A percentile compares a stretch with the other conserved stretches of the same genome.
Conservation (phyloP, 257 asterid species). For the Verbascum thapsus region DNA sequence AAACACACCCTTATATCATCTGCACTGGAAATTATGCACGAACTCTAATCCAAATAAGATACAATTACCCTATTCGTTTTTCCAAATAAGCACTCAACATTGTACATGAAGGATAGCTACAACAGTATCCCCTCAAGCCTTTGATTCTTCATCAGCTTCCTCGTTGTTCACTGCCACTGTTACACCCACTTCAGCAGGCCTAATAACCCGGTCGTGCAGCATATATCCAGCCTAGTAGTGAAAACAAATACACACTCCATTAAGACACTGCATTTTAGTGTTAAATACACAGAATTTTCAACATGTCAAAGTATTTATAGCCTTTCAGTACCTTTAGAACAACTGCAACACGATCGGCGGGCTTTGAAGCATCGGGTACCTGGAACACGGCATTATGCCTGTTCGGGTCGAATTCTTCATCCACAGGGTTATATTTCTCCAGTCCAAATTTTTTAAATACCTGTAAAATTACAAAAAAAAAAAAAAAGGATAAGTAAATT, state of each 20-base stretch:
- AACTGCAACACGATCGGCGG: constrained; percentile 69
- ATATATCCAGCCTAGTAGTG: constrained; percentile 59
- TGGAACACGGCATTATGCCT: constrained; percentile 93
- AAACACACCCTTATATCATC: too few species aligned
- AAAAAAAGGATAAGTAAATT: neutral
- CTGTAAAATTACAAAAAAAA: constrained; percentile 40
- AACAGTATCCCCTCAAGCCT: constrained; percentile 28
- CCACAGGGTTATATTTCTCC: constrained; percentile 60
- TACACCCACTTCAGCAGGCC: constrained; percentile 96
- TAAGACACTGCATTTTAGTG: neutral
- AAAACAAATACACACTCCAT: neutral
- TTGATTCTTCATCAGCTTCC: constrained; percentile 35
- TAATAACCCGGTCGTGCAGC: constrained; percentile 71
- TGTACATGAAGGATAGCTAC: neutral
- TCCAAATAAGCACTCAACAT: neutral
- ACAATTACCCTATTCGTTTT: constrained; percentile 2
- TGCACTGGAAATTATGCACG: constrained; percentile 8
- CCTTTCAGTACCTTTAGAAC: constrained; percentile 73
- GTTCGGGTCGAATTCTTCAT: constrained; percentile 91
- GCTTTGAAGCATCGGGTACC: constrained; percentile 89
- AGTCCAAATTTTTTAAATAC: constrained; percentile 82
- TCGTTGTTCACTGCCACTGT: constrained; percentile 44
- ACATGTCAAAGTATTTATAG: neutral
- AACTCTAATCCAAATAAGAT: constrained; percentile 11
- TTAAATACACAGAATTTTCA: neutral